Conservation (phyloP, 208 protist genomes). For the Acanthamoeba triangularis region DNA sequence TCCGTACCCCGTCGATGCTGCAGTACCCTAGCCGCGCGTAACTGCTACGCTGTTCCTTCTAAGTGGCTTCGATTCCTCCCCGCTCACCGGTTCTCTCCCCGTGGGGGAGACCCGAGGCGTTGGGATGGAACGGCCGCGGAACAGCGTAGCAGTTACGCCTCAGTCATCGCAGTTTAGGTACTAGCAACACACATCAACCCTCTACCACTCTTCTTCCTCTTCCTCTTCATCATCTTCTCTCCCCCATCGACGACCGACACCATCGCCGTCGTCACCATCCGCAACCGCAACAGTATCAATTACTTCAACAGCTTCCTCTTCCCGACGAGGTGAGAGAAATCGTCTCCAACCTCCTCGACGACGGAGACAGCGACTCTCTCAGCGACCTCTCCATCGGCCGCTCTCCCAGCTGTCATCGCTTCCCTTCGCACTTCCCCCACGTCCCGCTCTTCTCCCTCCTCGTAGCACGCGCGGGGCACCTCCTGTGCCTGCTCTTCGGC, state of each 20-base stretch:
- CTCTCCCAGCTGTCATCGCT: not conserved
- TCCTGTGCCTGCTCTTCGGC: conserved; percentile 51
- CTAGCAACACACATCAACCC: not conserved
- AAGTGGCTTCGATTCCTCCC: conserved; percentile 60
- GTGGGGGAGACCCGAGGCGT: not conserved
- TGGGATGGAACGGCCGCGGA: conserved; percentile 53
- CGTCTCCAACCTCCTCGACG: not conserved
- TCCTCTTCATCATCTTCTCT: not conserved
- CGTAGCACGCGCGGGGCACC: not conserved
- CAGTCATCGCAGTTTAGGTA: conserved; percentile 29
- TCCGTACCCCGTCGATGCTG: not conserved
- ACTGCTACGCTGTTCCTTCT: conserved; percentile 78
- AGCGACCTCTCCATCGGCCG: not conserved
- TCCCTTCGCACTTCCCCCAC: not conserved
- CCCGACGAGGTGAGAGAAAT: not conserved
- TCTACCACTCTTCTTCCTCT: conserved; percentile 7
- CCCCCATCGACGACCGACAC: not conserved
- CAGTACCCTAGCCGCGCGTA: conserved; percentile 70
- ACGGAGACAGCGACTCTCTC: not conserved
- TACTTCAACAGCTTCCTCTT: conserved; percentile 12
- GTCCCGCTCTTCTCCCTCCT: not conserved
- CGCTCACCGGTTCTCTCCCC: not conserved
- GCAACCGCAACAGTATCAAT: not conserved
- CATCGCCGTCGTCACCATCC: not conserved
- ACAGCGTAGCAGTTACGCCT: conserved; percentile 77